phyloP scores from a whole-genome alignment of 2,329 filamentous ascomycete species.

The Sporothrix sp. region DNA sequence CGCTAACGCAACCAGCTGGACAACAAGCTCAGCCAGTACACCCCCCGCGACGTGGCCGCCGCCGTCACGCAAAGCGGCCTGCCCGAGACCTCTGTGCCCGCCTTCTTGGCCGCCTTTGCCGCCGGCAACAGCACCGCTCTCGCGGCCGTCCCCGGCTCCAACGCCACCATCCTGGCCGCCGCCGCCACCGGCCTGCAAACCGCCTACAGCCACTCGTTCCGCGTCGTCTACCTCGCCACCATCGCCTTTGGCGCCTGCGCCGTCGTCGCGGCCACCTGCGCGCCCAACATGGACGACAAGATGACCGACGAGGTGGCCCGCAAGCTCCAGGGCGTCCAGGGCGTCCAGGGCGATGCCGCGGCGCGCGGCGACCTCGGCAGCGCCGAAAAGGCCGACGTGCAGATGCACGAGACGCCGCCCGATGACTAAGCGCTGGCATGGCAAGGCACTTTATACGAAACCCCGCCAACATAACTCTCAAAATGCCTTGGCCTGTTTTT shows the following conservation, averaged over 20 bases:
- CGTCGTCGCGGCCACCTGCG: background rate
- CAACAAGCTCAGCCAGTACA: slow-evolving; percentile 10
- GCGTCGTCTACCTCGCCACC: slow-evolving; percentile 7
- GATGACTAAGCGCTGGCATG: no score
- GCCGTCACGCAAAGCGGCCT: slow-evolving; percentile 18
- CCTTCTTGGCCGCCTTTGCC: background rate
- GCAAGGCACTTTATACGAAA: no score
- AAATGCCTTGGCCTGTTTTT: no score
- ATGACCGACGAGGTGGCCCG: slow-evolving; percentile 4
- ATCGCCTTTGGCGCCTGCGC: slow-evolving; percentile 5
- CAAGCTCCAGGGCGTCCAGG: slow-evolving; percentile 5
- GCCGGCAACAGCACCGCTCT: slow-evolving; percentile 23
- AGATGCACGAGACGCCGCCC: background rate
- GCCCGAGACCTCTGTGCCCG: background rate
- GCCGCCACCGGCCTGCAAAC: background rate
- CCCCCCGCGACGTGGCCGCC: slow-evolving; percentile 24
- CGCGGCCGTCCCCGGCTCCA: background rate
- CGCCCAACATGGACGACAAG: slow-evolving; percentile 1
- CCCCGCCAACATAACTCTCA: no score
- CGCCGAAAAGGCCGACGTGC: slow-evolving; percentile 20
- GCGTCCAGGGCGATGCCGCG: no score
- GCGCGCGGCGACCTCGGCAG: slow-evolving; percentile 18
- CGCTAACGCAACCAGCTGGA: background rate
- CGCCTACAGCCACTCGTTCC: background rate
- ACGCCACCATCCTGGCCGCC: background rate